Evolutionary conservation across 495 filamentous ascomycete genomes (phyloP).

Genomic region (Articulospora tetracladia): DNA sequence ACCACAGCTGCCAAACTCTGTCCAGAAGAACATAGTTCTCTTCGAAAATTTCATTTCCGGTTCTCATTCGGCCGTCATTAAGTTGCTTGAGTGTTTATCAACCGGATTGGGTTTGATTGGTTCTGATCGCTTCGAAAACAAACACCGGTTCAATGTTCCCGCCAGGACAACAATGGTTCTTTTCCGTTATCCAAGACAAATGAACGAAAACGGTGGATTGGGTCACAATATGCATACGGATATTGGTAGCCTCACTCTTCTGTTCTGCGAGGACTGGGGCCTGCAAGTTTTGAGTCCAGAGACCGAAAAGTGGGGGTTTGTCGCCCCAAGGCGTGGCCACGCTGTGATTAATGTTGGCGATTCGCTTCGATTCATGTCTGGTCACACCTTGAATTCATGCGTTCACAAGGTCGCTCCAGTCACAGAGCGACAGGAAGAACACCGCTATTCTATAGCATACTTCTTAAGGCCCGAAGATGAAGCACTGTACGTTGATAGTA

Average conservation of each 20-base stretch:
- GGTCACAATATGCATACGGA: constrained; percentile 56
- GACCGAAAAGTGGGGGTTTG: neutral
- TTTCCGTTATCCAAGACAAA: neutral
- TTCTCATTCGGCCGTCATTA: neutral
- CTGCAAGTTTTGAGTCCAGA: constrained; percentile 45
- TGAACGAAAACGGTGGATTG: constrained; percentile 24
- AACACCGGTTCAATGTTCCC: neutral
- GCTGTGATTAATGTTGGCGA: constrained; percentile 56
- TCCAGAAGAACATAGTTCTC: neutral
- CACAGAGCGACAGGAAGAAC: constrained; percentile 32
- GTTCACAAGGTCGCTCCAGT: constrained; percentile 48
- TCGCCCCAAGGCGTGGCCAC: constrained; percentile 35
- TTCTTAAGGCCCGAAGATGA: constrained; percentile 51
- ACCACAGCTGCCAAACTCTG: neutral
- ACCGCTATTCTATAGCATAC: constrained; percentile 36
- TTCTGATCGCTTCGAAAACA: neutral
- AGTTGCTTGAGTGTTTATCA: neutral
- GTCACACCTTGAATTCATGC: constrained; percentile 44
- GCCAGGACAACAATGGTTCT: neutral
- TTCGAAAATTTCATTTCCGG: neutral
- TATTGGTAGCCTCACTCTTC: constrained; percentile 50
- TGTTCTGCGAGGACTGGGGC: constrained; percentile 51
- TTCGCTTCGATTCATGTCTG: constrained; percentile 47
- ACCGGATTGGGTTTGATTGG: neutral
- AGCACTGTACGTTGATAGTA: constrained; percentile 43